phyloP scores from a whole-genome alignment of 1,284 basidiomycete genomes.

The Trichosporon inkin region DNA sequence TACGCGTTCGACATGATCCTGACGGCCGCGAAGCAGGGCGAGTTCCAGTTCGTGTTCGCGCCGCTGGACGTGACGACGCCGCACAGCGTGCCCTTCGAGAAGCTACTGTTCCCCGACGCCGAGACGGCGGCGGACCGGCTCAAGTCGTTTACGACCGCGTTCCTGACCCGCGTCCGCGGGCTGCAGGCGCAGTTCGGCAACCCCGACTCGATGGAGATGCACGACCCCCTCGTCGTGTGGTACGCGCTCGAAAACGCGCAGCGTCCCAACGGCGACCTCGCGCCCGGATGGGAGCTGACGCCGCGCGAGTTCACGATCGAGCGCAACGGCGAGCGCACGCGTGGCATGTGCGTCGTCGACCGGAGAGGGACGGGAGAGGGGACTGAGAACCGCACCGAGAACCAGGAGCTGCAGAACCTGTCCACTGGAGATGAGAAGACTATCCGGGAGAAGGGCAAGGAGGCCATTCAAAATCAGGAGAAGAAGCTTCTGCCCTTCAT shows the following conservation, averaged over 20 bases:
- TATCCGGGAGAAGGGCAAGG: not conserved
- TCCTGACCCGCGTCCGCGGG: slow-evolving; percentile 69
- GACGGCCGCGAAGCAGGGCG: slow-evolving; percentile 31
- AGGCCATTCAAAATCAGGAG: slow-evolving; percentile 1
- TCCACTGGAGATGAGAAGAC: not conserved
- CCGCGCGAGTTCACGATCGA: slow-evolving; percentile 50
- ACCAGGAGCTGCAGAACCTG: slow-evolving; percentile 20
- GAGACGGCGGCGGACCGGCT: slow-evolving; percentile 57
- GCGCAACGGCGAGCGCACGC: slow-evolving; percentile 49
- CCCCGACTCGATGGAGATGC: slow-evolving; percentile 76
- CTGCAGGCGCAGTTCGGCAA: slow-evolving; percentile 61
- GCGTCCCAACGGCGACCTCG: slow-evolving; percentile 19
- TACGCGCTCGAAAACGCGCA: slow-evolving; percentile 57
- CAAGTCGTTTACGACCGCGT: slow-evolving; percentile 69
- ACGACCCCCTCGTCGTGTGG: slow-evolving; percentile 51
- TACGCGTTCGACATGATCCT: slow-evolving; percentile 65
- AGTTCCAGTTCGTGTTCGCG: slow-evolving; percentile 60
- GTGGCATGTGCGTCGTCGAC: slow-evolving; percentile 53
- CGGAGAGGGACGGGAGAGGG: slow-evolving; percentile 42
- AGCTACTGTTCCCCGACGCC: slow-evolving; percentile 54
- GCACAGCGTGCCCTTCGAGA: slow-evolving; percentile 70
- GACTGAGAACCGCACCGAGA: slow-evolving; percentile 32
- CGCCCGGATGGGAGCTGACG: slow-evolving; percentile 38
- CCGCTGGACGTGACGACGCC: slow-evolving; percentile 76
- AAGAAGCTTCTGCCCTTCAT: slow-evolving; percentile 32